Conservation (phyloP, 768 basidiomycete genomes). For the Pisolithus albus region DNA sequence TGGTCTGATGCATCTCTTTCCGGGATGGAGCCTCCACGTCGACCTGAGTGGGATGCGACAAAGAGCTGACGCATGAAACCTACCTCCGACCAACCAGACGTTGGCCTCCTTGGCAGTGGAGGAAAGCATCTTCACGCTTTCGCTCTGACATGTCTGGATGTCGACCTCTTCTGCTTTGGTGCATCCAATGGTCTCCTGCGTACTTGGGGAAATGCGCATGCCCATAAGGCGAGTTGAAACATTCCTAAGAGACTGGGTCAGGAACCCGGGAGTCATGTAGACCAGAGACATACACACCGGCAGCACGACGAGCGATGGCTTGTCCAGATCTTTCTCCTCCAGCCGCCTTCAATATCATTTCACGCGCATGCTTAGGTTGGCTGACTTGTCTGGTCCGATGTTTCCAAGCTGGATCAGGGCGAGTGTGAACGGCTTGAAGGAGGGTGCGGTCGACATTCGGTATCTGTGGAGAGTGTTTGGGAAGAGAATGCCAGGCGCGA, state of each 20-base stretch:
- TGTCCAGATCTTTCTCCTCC: conserved; percentile 28
- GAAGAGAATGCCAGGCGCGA: neutral
- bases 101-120: conserved; percentile 67
- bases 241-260: conserved; percentile 48
- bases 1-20: conserved; percentile 60
- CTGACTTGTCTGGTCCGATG: conserved; percentile 56
- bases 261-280: neutral
- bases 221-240: conserved; percentile 84
- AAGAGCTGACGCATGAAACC: neutral
- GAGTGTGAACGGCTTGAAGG: conserved; percentile 70
- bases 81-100: conserved; percentile 93
- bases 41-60: neutral
- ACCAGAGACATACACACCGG: conserved; percentile 46
- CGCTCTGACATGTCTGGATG: conserved; percentile 48
- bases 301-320: conserved; percentile 76
- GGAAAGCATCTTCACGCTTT: conserved; percentile 78
- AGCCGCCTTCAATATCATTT: conserved; percentile 72
- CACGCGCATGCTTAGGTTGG: conserved; percentile 78
- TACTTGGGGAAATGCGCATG: conserved; percentile 74
- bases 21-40: conserved; percentile 76
- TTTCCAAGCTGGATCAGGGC: conserved; percentile 88
- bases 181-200: conserved; percentile 75
- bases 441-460: conserved; percentile 26
- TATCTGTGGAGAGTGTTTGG: neutral
- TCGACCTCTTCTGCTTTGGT: conserved; percentile 54